phyloP scores from a whole-genome alignment of 805 yeast species.

The Candida fluviatilis region DNA sequence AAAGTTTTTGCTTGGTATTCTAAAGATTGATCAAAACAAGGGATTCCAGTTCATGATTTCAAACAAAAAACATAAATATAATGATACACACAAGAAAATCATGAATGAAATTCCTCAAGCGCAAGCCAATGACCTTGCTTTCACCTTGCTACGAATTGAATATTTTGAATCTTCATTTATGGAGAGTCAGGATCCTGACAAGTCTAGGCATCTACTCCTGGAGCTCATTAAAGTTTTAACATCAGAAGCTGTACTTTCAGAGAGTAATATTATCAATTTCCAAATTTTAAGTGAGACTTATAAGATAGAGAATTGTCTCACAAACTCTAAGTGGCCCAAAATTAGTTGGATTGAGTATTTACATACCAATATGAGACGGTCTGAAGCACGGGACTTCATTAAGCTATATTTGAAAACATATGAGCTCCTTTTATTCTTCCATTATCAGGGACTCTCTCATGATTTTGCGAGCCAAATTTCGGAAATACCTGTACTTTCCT shows the following conservation, averaged over 20 bases:
- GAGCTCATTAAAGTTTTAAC: slow-evolving; percentile 21
- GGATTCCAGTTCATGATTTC: slow-evolving; percentile 30
- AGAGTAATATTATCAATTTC: slow-evolving; percentile 19
- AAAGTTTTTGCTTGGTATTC: slow-evolving; percentile 26
- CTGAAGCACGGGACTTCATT: slow-evolving; percentile 26
- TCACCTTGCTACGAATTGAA: slow-evolving; percentile 30
- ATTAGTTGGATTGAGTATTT: slow-evolving; percentile 36
- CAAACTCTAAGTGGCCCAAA: slow-evolving; percentile 32
- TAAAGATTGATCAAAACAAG: slow-evolving; percentile 22
- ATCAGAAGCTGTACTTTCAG: slow-evolving; percentile 11
- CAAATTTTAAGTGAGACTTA: slow-evolving; percentile 24
- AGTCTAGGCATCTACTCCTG: slow-evolving; percentile 20
- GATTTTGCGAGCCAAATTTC: not conserved
- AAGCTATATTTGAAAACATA: slow-evolving; percentile 28
- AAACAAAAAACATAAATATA: slow-evolving; percentile 21
- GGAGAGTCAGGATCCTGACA: slow-evolving; percentile 13
- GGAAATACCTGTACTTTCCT: not conserved
- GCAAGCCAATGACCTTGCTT: slow-evolving; percentile 16
- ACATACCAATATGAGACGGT: slow-evolving; percentile 17
- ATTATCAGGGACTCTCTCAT: not conserved
- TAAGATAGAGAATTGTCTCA: slow-evolving; percentile 23
- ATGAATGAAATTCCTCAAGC: slow-evolving; percentile 24
- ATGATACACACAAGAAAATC: slow-evolving; percentile 25
- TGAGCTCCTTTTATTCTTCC: slow-evolving; percentile 22
- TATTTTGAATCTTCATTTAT: slow-evolving; percentile 27